These are phyloP conservation scores for Teunomyces atbi DNA, from an alignment of 805 yeast species.

Conservation along the genomic window DNA sequence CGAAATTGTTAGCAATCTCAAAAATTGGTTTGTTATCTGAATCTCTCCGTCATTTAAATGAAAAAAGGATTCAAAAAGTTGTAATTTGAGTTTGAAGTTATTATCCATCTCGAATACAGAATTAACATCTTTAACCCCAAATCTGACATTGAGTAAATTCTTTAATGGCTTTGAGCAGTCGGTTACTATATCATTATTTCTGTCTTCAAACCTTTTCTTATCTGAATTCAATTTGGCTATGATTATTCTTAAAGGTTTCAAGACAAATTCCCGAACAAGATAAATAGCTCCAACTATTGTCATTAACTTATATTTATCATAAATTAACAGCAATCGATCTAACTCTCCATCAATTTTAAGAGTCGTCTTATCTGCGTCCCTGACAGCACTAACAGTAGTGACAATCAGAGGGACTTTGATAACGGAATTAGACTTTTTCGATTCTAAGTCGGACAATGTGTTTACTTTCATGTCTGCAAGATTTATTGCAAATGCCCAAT, in stretches of 20 bases:
- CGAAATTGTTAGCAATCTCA: constrained; percentile 51
- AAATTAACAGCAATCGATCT: constrained; percentile 16
- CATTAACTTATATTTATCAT: constrained; percentile 33
- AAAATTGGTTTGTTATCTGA: constrained; percentile 19
- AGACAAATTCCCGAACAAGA: constrained; percentile 26
- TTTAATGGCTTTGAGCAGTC: constrained; percentile 1
- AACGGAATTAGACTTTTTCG: constrained; percentile 14
- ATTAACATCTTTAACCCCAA: constrained; percentile 15
- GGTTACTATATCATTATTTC: not conserved
- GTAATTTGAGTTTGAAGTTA: constrained; percentile 49
- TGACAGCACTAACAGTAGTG: constrained; percentile 10
- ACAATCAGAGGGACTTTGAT: constrained; percentile 21
- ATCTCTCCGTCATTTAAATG: constrained; percentile 9
- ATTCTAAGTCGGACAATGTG: constrained; percentile 13
- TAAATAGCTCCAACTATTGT: constrained; percentile 33
- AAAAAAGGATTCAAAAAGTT: constrained; percentile 26
- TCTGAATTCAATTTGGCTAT: constrained; percentile 23
- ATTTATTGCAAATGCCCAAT: constrained; percentile 22
- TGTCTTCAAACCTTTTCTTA: constrained; percentile 8
- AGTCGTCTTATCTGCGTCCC: constrained; percentile 6
- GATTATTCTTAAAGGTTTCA: constrained; percentile 27
- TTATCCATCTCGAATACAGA: constrained; percentile 43
- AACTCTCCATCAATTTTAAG: constrained; percentile 14
- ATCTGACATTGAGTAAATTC: constrained; percentile 11
- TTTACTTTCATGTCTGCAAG: constrained; percentile 16